Evolutionary conservation across 139 green algal species (phyloP).

Genomic region (Mychonastes homosphaera): DNA sequence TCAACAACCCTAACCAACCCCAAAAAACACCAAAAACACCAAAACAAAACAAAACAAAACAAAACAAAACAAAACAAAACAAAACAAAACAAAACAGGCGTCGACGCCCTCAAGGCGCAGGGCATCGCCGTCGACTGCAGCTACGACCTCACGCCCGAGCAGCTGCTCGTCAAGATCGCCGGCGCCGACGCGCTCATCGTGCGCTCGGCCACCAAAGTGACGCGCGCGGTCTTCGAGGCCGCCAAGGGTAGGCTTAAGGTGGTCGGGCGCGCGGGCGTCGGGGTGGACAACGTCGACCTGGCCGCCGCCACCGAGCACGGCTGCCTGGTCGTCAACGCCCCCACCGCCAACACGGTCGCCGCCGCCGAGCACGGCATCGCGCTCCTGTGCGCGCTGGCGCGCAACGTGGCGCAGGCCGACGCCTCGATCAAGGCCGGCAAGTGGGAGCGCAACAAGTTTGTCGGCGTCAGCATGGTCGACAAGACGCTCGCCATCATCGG

Average conservation of each 20-base stretch:
- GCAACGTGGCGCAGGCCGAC: slow-evolving; percentile 80
- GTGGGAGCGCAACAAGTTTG: slow-evolving; percentile 77
- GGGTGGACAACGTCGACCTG: slow-evolving; percentile 95
- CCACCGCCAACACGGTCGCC: slow-evolving; percentile 93
- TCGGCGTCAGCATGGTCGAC: slow-evolving; percentile 77
- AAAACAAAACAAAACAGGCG: slow-evolving; percentile 26
- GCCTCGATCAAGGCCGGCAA: slow-evolving; percentile 77
- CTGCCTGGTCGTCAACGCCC: slow-evolving; percentile 95
- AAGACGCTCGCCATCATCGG: slow-evolving; percentile 91
- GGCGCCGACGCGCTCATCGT: slow-evolving; percentile 81
- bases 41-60: not conserved
- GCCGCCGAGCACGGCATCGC: slow-evolving; percentile 95
- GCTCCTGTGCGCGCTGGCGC: slow-evolving; percentile 72
- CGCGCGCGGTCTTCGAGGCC: slow-evolving; percentile 83
- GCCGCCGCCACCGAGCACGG: slow-evolving; percentile 73
- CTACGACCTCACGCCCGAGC: slow-evolving; percentile 62
- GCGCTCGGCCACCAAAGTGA: slow-evolving; percentile 80
- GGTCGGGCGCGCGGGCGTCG: slow-evolving; percentile 86
- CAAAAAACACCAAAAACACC: not conserved
- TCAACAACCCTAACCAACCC: slow-evolving; percentile 1
- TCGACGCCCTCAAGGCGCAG: slow-evolving; percentile 68
- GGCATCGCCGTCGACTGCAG: slow-evolving; percentile 47
- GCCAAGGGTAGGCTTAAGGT: slow-evolving; percentile 85
- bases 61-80: not conserved
- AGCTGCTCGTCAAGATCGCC: slow-evolving; percentile 66